Base-by-base conservation (phyloP, 495 filamentous ascomycete genomes). In the Aspergillus conjunctus region DNA sequence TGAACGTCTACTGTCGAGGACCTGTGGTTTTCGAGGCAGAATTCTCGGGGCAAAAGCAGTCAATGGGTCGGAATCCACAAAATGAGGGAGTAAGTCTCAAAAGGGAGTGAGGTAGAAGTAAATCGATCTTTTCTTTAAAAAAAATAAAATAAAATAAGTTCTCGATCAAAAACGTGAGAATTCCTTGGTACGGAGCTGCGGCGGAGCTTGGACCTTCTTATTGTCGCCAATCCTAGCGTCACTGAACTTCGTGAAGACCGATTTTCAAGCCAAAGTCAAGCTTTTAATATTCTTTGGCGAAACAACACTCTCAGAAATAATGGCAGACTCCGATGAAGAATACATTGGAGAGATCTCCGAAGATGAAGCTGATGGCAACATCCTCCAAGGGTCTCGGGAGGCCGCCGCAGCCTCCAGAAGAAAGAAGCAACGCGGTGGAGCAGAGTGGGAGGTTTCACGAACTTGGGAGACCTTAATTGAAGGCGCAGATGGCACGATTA, bases 311-410 rank as follows among this genome's bases (percentile, higher is more conserved):
- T 18, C 51, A 30, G 7, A 37, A 33, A 55, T 14, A 26, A 80
- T 80, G 77, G 76, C 76, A 14, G 77, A 79, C 61, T 93, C 88
- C 58, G 87, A 97, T 68, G 90, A 87, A 64, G 93, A 97, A 63
- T 96, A 92, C 70, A 83, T 92, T 62, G 87, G 84, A 54, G 85
- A 86, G 54, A 77, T 83, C 55, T 92, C 91, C 7, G 92, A 92
- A 64, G 92, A 97, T 67, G 93, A 94, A 52, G 89, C 92, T 68
- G 90, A 93, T 34, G 80, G 86, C 56, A 76, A 77, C 62, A 74
- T 80, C 59, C 76, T 82, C 67, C 73, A 73, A 64, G 76, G 82
- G 34, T 73, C 78, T 26, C 62, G 75, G 51, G 66, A 71, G 26
- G 63, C 33, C 48, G 60, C 62, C 17, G 30, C 41, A 34, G 71